Percentiles rank a stretch among this genome's conserved stretches.
phyloP scores from a whole-genome alignment of 139 green algal species.

The Nannochloris sp. region DNA sequence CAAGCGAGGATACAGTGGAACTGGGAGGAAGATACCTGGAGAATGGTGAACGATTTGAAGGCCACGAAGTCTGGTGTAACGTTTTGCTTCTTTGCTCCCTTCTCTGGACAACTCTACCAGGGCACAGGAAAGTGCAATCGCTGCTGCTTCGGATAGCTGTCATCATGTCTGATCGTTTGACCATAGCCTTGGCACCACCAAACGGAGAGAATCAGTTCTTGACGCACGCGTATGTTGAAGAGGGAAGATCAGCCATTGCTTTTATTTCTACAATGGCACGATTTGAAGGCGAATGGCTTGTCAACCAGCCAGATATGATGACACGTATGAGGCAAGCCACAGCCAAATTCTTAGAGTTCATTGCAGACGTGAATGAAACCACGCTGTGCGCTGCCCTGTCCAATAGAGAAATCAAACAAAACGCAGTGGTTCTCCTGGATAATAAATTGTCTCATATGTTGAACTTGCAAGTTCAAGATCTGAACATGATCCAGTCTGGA shows the following conservation, averaged over 20 bases:
- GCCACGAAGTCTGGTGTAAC: conserved; percentile 28
- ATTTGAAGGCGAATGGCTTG: conserved; percentile 17
- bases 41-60: not conserved
- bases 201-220: conserved; percentile 23
- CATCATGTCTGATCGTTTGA: conserved; percentile 17
- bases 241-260: conserved; percentile 18
- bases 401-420: too few relatives aligned
- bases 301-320: conserved; percentile 18
- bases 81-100: conserved; percentile 14
- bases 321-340: conserved; percentile 16
- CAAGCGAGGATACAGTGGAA: not conserved
- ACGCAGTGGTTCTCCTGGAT: too few relatives aligned
- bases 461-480: too few relatives aligned
- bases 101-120: conserved; percentile 16
- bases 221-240: conserved; percentile 28
- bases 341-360: conserved; percentile 23
- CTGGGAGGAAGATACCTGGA: not conserved
- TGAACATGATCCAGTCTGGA: too few relatives aligned
- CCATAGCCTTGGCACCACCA: conserved; percentile 26
- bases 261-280: conserved; percentile 18
- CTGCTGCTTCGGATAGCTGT: conserved; percentile 17
- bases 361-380: not conserved
- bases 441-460: too few relatives aligned
- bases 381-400: too few relatives aligned
- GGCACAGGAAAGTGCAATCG: conserved; percentile 8